Conservation (phyloP, 2,329 filamentous ascomycete genomes). For the Neurospora crassa region DNA sequence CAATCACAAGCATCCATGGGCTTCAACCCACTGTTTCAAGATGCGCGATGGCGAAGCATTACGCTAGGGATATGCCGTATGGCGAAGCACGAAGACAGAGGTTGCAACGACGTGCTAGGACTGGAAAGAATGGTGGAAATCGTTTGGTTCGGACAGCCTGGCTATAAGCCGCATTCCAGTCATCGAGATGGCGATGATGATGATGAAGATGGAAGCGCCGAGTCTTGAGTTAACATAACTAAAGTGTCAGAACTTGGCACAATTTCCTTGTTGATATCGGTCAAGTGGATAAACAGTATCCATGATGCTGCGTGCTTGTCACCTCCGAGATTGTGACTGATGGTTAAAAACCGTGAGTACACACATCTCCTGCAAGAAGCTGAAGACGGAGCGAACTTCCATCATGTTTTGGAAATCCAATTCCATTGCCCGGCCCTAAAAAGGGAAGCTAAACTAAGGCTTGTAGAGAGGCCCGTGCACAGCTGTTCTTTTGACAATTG, state of each 20-base stretch:
- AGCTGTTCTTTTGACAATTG: neutral
- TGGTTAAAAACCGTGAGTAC: neutral
- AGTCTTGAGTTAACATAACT: neutral
- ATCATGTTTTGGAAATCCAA: neutral
- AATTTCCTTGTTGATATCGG: neutral
- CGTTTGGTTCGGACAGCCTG: neutral
- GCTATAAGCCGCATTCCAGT: neutral
- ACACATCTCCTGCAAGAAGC: neutral
- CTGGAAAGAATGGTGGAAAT: neutral
- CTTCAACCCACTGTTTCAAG: neutral
- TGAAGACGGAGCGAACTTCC: neutral
- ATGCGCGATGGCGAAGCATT: neutral
- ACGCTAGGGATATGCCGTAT: neutral
- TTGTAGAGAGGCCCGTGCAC: neutral
- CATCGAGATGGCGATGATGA: neutral
- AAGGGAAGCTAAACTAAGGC: neutral
- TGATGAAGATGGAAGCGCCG: neutral
- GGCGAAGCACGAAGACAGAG: neutral
- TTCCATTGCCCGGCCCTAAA: neutral
- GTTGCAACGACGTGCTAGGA: neutral
- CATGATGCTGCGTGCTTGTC: neutral
- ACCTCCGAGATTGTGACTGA: neutral
- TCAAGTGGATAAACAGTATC: neutral
- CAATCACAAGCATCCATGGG: neutral
- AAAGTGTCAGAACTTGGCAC: neutral